phyloP scores from a whole-genome alignment of 192 early-diverging fungal species.

The Gonapodya prolifera region DNA sequence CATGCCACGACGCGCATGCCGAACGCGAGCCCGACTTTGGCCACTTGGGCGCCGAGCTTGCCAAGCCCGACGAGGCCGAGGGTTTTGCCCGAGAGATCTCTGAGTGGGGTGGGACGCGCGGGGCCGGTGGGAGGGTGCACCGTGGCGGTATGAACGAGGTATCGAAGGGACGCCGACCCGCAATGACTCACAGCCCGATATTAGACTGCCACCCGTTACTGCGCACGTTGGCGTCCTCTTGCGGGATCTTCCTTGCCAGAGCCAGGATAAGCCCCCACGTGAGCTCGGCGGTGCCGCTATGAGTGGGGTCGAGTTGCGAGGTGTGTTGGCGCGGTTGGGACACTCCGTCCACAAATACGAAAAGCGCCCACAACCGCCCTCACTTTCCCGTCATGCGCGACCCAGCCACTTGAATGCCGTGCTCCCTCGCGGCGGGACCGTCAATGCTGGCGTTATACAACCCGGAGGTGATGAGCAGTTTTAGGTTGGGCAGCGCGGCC shows the following conservation, averaged over 20 bases:
- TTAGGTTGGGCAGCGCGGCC: neutral
- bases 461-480: conserved; percentile 1
- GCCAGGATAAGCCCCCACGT: conserved; percentile 4
- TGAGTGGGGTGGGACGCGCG: neutral
- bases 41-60: neutral
- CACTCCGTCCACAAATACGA: no score
- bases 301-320: neutral
- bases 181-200: neutral
- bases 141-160: no score
- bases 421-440: neutral
- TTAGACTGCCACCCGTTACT: neutral
- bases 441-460: neutral
- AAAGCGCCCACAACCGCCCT: no score
- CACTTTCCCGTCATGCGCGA: neutral
- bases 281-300: conserved; percentile 1
- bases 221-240: neutral
- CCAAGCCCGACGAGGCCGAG: neutral
- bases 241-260: neutral
- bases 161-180: no score
- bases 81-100: neutral
- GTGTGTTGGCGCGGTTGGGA: neutral
- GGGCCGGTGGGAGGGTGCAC: no score
- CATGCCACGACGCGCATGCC: neutral
- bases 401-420: neutral
- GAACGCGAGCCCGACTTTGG: neutral